These are phyloP conservation scores for Xylaria sp. DNA, from an alignment of 2,329 filamentous ascomycete genomes.

Conservation along the genomic window DNA sequence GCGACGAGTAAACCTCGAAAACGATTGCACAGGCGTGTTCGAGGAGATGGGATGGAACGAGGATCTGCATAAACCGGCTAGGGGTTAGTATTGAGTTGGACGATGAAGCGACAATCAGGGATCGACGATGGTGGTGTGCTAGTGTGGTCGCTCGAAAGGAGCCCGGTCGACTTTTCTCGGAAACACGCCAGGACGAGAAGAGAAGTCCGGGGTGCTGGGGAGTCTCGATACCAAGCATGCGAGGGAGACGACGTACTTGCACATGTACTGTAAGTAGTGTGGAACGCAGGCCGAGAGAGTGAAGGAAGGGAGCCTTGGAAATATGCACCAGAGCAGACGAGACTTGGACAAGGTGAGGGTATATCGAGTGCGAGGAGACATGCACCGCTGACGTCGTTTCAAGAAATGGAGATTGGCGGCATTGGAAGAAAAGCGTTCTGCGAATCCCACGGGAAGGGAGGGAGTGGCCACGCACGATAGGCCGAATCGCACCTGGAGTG, in stretches of 20 bases:
- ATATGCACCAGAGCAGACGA: constrained; percentile 6
- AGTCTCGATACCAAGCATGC: neutral
- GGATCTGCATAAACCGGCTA: constrained; percentile 37
- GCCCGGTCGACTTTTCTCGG: constrained; percentile 21
- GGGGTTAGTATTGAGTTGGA: constrained; percentile 37
- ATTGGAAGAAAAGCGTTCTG: constrained; percentile 11
- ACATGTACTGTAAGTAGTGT: constrained; percentile 25
- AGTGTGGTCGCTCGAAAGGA: constrained; percentile 22
- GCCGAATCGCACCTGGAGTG: neutral
- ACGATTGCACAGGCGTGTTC: constrained; percentile 33
- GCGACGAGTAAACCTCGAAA: constrained; percentile 27
- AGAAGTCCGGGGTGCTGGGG: constrained; percentile 17
- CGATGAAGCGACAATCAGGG: constrained; percentile 32
- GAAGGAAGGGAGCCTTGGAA: neutral
- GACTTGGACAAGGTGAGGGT: constrained; percentile 14
- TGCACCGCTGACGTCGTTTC: constrained; percentile 15
- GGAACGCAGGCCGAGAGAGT: constrained; percentile 6
- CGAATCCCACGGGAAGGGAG: neutral
- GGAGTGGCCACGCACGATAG: constrained; percentile 13
- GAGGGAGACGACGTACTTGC: constrained; percentile 21
- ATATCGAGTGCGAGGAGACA: constrained; percentile 16
- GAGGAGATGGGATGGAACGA: constrained; percentile 29
- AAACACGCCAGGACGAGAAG: constrained; percentile 4
- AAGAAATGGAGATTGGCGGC: constrained; percentile 10
- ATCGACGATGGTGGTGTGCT: constrained; percentile 6